phyloP scores from a whole-genome alignment of 2,329 filamentous ascomycete species.

The Cordyceps pruinosa region DNA sequence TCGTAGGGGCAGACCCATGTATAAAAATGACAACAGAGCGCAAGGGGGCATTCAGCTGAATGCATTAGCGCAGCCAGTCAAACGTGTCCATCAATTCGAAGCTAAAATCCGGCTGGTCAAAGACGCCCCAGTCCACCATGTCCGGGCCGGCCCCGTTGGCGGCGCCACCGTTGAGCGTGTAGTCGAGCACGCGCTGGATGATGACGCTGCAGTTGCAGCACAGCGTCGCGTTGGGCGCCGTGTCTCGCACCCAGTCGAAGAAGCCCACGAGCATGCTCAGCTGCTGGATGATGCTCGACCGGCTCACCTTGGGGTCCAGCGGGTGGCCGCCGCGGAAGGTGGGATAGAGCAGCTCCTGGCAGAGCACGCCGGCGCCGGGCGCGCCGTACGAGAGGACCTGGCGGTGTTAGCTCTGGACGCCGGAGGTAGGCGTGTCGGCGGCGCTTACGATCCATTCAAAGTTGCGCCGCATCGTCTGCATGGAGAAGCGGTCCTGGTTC shows the following conservation, averaged over 20 bases:
- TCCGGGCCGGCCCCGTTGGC: constrained; percentile 28
- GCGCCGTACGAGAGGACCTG: constrained; percentile 45
- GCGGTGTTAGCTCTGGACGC: background rate
- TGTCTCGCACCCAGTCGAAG: constrained; percentile 43
- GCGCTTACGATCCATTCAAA: constrained; percentile 42
- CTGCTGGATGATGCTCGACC: constrained; percentile 45
- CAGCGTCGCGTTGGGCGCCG: constrained; percentile 41
- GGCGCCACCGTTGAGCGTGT: constrained; percentile 35
- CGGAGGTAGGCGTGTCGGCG: background rate
- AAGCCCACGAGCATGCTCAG: constrained; percentile 45
- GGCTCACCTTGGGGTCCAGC: constrained; percentile 29
- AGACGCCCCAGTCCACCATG: constrained; percentile 14
- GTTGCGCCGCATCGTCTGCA: constrained; percentile 29
- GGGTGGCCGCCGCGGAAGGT: constrained; percentile 23
- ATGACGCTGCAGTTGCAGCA: constrained; percentile 39
- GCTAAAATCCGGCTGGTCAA: constrained; percentile 28
- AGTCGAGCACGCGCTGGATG: constrained; percentile 45
- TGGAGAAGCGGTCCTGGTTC: constrained; percentile 37
- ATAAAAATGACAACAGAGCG: too few species aligned
- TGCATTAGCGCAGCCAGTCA: constrained; percentile 31
- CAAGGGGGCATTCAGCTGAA: too few species aligned
- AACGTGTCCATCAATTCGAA: constrained; percentile 37
- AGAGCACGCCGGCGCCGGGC: constrained; percentile 42
- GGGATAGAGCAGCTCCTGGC: constrained; percentile 41
- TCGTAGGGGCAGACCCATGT: too few species aligned